Evolutionary conservation across 2,329 filamentous ascomycete species (phyloP), one percentile per base, ranked within the genome.

Genomic region (Curvularia sp.): DNA sequence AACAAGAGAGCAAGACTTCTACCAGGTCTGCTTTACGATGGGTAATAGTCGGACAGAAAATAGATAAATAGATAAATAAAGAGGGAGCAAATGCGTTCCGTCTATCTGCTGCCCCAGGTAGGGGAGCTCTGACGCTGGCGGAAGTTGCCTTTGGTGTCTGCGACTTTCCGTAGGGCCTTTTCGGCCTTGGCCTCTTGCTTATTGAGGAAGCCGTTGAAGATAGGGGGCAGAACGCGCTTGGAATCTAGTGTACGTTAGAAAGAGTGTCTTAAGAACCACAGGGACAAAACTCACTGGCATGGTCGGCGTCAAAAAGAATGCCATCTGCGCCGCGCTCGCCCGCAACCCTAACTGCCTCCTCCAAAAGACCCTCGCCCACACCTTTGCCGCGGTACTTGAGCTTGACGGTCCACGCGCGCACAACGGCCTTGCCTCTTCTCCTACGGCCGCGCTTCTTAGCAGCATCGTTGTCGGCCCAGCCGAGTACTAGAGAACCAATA

Each of bases 321-420:
- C 87, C 87, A 58, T 85, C 85, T 42, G 91, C 90, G 57, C 89
- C 89, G 70, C 84, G 85, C 75, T 88, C 87, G 66, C 85, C 85
- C 59, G 89, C 89, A 54, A 89, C 75, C 56, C 83, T 83, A 2
- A 93, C 87, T 1, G 90, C 91, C 66, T 91, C 89, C 65, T 89
- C 85, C 48, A 97, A 81, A 68, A 97, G 78, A 31, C 88, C 88
- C 41, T 81, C 83, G 2, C 92, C 93, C 24, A 96, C 81, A 0
- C 92, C 92, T 62, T 86, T 86, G 31, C 85, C 82, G 26, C 93
- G 84, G 75, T 92, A 92, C 65, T 83, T 82, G 50, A 88, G 78
- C 71, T 84, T 83, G 1, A 92, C 91, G 1, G 92, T 94, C 92
- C 93, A 97, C 1, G 90, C 92, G 28, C 90, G 86, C 57, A 97